Conservation (phyloP, 192 early-diverging fungal species). For the Geranomyces variabilis region DNA sequence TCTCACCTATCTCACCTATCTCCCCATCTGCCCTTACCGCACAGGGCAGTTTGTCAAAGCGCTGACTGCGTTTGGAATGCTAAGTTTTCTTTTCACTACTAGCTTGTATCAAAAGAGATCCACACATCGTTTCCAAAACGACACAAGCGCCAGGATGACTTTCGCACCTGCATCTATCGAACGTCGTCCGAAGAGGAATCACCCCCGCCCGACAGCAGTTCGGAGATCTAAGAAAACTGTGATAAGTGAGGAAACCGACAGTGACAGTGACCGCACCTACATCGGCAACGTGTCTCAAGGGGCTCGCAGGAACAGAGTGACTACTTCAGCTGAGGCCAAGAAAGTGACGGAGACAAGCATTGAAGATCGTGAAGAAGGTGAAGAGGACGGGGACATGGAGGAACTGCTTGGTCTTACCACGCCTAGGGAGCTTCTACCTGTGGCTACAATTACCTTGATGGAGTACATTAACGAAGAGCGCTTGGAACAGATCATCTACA, state of each 20-base stretch:
- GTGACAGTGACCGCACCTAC: background rate
- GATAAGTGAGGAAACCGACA: background rate
- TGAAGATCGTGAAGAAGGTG: constrained; percentile 1
- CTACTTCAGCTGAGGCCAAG: background rate
- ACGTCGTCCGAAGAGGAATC: constrained; percentile 5
- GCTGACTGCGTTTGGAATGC: constrained; percentile 2
- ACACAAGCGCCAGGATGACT: background rate
- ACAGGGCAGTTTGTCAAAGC: background rate
- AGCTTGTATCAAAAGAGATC: constrained; percentile 14
- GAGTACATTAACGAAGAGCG: constrained; percentile 11
- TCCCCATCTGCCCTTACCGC: background rate
- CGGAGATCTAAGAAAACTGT: background rate
- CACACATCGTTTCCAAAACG: background rate
- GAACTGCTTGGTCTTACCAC: constrained; percentile 4
- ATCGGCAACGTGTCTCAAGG: background rate
- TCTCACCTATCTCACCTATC: constrained; percentile 14
- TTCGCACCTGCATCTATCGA: background rate
- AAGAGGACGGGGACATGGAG: constrained; percentile 9
- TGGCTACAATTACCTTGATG: constrained; percentile 6
- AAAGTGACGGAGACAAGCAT: background rate
- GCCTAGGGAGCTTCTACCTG: background rate
- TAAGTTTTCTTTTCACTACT: constrained; percentile 6
- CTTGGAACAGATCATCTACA: constrained; percentile 10
- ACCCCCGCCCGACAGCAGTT: background rate
- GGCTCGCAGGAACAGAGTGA: background rate